These are phyloP conservation scores for Hemileccinum rubropunctum DNA, from an alignment of 768 basidiomycete genomes.

Conservation along the genomic window DNA sequence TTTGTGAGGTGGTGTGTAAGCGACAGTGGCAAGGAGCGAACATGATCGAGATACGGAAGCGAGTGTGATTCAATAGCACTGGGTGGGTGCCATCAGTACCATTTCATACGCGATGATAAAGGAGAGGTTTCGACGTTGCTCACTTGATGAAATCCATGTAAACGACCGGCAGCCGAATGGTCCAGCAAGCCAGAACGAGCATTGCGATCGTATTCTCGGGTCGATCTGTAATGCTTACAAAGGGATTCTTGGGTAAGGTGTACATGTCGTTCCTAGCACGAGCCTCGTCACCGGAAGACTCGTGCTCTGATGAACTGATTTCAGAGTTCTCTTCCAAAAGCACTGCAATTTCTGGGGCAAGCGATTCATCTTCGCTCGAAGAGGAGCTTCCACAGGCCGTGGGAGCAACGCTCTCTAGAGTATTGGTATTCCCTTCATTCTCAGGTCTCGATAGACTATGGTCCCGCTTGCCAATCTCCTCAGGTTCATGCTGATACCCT, in stretches of 20 bases:
- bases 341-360: slow-evolving; percentile 36
- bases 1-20: slow-evolving; percentile 74
- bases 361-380: slow-evolving; percentile 23
- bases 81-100: slow-evolving; percentile 7
- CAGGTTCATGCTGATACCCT: slow-evolving; percentile 12
- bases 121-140: slow-evolving; percentile 19
- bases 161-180: slow-evolving; percentile 69
- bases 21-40: slow-evolving; percentile 54
- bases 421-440: slow-evolving; percentile 12
- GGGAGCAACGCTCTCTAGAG: slow-evolving; percentile 9
- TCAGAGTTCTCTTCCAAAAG: slow-evolving; percentile 41
- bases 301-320: slow-evolving; percentile 31
- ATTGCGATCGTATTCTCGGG: slow-evolving; percentile 60
- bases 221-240: slow-evolving; percentile 33
- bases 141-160: slow-evolving; percentile 75
- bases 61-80: slow-evolving; percentile 75
- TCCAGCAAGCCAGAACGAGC: slow-evolving; percentile 76
- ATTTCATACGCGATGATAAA: neutral
- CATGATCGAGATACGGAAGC: slow-evolving; percentile 78
- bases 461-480: slow-evolving; percentile 1
- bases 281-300: slow-evolving; percentile 15
- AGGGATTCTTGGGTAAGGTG: slow-evolving; percentile 10
- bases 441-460: slow-evolving; percentile 10
- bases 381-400: slow-evolving; percentile 9
- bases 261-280: slow-evolving; percentile 4